These are phyloP conservation scores for Sporothrix protearum DNA, from an alignment of 2,329 filamentous ascomycete genomes.

Conservation along the genomic window DNA sequence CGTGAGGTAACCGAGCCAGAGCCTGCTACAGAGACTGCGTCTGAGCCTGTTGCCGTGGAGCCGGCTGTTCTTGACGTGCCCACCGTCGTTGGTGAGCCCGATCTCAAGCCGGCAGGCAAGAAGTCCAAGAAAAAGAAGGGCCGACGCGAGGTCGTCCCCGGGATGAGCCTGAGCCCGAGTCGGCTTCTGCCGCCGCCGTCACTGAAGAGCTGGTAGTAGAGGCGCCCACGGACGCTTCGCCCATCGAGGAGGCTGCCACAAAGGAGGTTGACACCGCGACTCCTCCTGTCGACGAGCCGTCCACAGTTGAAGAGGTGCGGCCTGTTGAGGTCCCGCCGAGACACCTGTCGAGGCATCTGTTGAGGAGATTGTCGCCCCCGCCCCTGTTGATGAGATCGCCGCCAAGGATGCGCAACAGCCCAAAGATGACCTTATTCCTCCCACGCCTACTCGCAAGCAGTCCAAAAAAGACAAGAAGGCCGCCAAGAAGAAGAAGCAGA, in stretches of 20 bases:
- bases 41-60: background rate
- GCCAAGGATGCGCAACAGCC: background rate
- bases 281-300: background rate
- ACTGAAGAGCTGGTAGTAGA: background rate
- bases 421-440: background rate
- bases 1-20: background rate
- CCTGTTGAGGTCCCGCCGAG: background rate
- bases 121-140: conserved; percentile 17
- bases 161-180: background rate
- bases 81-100: too few relatives aligned
- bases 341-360: background rate
- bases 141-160: background rate
- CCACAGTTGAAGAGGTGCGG: background rate
- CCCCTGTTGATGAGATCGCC: background rate
- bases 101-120: background rate
- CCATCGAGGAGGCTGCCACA: background rate
- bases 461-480: conserved; percentile 21
- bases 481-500: conserved; percentile 21
- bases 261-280: background rate
- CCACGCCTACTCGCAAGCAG: background rate
- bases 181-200: background rate
- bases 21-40: background rate
- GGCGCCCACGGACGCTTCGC: background rate
- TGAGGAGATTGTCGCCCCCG: background rate
- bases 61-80: background rate